These are phyloP conservation scores for Pulveroboletus sp. DNA, from an alignment of 768 basidiomycete genomes.

Conservation along the genomic window DNA sequence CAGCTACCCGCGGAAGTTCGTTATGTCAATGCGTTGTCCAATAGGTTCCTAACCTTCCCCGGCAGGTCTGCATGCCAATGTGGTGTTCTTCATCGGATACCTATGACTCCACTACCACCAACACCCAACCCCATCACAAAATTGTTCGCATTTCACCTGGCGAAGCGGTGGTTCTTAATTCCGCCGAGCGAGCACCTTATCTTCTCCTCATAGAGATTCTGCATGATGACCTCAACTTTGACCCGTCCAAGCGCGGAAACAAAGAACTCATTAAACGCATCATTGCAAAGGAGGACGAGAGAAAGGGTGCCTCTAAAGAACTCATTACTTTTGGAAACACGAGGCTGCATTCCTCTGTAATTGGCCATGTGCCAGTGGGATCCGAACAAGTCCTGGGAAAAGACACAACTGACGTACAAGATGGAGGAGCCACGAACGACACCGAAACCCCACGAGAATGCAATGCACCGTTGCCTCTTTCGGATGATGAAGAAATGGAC, in stretches of 20 bases:
- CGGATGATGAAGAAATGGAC: slow-evolving; percentile 87
- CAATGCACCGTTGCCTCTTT: slow-evolving; percentile 17
- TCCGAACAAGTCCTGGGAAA: slow-evolving; percentile 33
- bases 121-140: slow-evolving; percentile 75
- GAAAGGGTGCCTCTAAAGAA: slow-evolving; percentile 54
- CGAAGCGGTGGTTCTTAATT: slow-evolving; percentile 96
- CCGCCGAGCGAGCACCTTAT: slow-evolving; percentile 93
- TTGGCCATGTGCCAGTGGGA: slow-evolving; percentile 23
- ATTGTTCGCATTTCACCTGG: slow-evolving; percentile 97
- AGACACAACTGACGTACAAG: slow-evolving; percentile 25
- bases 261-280: slow-evolving; percentile 81
- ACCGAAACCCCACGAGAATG: slow-evolving; percentile 20
- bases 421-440: slow-evolving; percentile 9
- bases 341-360: slow-evolving; percentile 15
- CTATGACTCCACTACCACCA: slow-evolving; percentile 31
- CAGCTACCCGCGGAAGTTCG: slow-evolving; percentile 91
- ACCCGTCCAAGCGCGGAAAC: slow-evolving; percentile 78
- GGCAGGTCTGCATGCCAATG: slow-evolving; percentile 83
- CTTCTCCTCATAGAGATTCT: slow-evolving; percentile 90
- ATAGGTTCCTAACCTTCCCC: slow-evolving; percentile 3
- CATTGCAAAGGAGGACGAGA: slow-evolving; percentile 59
- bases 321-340: slow-evolving; percentile 42
- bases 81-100: slow-evolving; percentile 77
- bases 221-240: slow-evolving; percentile 87
- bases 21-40: slow-evolving; percentile 1